A percentile compares a stretch with the other conserved stretches of the same genome.
Evolutionary conservation across 2,329 filamentous ascomycete genomes (phyloP).

Genomic region (Atkinsonella hypoxylon): DNA sequence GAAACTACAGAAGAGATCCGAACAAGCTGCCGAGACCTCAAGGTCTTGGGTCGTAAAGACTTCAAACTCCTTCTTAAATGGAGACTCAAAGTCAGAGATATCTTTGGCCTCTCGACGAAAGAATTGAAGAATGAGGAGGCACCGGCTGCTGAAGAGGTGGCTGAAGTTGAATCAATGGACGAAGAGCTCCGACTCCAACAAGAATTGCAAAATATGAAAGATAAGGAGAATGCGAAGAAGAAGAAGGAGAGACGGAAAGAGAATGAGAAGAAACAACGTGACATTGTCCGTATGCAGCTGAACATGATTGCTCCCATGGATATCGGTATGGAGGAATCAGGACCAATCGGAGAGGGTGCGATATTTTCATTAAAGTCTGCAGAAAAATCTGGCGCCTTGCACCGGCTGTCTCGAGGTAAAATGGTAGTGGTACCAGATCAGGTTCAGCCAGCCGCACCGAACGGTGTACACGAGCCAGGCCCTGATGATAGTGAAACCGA

Average conservation of each 20-base stretch:
- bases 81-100: conserved; percentile 79
- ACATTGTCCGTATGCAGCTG: conserved; percentile 92
- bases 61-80: conserved; percentile 85
- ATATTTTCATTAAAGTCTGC: conserved; percentile 80
- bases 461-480: conserved; percentile 39
- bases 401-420: conserved; percentile 52
- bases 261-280: conserved; percentile 89
- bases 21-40: conserved; percentile 68
- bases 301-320: conserved; percentile 95
- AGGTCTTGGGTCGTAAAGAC: conserved; percentile 84
- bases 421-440: conserved; percentile 58
- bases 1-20: conserved; percentile 79
- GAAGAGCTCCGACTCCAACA: conserved; percentile 86
- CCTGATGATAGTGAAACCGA: conserved; percentile 55
- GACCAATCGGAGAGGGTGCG: conserved; percentile 64
- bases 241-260: conserved; percentile 77
- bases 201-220: conserved; percentile 70
- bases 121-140: conserved; percentile 51
- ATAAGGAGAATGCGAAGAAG: conserved; percentile 63
- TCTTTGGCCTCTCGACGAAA: conserved; percentile 63
- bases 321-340: conserved; percentile 81
- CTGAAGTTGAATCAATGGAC: conserved; percentile 80
- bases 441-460: conserved; percentile 44
- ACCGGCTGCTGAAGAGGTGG: conserved; percentile 44
- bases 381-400: conserved; percentile 61